Evolutionary conservation across 345 rosid species (phyloP).

Genomic region (Abelmoschus esculentus): DNA sequence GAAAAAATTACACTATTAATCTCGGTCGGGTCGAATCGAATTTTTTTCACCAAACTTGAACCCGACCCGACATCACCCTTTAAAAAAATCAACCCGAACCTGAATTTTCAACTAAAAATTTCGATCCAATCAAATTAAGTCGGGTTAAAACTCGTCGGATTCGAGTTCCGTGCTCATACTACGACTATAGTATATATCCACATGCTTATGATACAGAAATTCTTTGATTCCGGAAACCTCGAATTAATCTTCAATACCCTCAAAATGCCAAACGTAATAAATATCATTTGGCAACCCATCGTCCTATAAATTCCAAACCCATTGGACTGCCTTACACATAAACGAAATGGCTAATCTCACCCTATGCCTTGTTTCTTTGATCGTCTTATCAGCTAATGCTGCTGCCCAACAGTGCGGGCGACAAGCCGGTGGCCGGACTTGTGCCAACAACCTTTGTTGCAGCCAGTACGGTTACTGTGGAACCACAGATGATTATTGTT

Average conservation of each 20-base stretch:
- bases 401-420: constrained; percentile 10
- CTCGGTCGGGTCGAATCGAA: no score
- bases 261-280: not conserved
- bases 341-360: constrained; percentile 2
- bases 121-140: no score
- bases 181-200: not conserved
- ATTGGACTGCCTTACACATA: not conserved
- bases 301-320: not conserved
- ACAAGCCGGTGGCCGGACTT: constrained; percentile 10
- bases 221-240: not conserved
- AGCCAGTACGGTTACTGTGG: constrained; percentile 12
- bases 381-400: not conserved
- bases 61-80: no score
- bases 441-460: constrained; percentile 13
- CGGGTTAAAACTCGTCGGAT: no score
- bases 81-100: no score
- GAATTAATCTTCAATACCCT: not conserved
- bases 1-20: no score
- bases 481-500: constrained; percentile 5
- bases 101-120: no score
- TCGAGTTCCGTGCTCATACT: no score
- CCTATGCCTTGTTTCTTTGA: not conserved
- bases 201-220: no score
- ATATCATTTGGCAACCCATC: not conserved
- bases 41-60: no score